phyloP scores from a whole-genome alignment of 192 early-diverging fungal species.

The Linnemannia hyalina region DNA sequence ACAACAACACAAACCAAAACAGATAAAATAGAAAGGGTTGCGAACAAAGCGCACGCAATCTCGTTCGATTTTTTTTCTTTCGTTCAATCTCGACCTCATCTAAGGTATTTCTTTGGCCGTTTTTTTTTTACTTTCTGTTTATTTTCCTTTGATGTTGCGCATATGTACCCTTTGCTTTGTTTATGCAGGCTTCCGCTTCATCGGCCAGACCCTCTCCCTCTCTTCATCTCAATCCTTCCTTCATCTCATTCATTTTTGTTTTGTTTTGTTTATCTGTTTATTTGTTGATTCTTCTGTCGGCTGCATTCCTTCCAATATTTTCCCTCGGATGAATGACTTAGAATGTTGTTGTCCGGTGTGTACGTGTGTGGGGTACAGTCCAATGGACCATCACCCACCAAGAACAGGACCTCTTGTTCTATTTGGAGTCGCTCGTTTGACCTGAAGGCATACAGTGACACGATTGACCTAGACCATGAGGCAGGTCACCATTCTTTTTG shows the following conservation, averaged over 20 bases:
- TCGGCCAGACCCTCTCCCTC: background rate
- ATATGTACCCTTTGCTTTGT: background rate
- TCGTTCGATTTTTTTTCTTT: background rate
- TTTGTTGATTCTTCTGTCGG: background rate
- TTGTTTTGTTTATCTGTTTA: conserved; percentile 7
- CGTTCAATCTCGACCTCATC: background rate
- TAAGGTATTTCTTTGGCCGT: background rate
- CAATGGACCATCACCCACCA: background rate
- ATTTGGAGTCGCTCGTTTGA: background rate
- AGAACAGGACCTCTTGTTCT: background rate
- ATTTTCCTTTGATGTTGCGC: background rate
- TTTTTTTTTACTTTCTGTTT: background rate
- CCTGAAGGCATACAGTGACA: background rate
- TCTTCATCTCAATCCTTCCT: background rate
- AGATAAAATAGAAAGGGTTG: background rate
- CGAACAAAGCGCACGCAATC: background rate
- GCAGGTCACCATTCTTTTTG: background rate
- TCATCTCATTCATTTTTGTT: background rate
- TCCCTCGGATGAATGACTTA: background rate
- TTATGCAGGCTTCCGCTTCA: conserved; percentile 4
- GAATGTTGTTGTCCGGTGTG: background rate
- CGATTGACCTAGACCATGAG: background rate
- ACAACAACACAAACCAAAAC: background rate
- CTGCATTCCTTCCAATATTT: conserved; percentile 4
- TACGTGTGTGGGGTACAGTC: too few species aligned